phyloP scores from a whole-genome alignment of 176 grass and related monocot genomes.

The Chloris gayana region DNA sequence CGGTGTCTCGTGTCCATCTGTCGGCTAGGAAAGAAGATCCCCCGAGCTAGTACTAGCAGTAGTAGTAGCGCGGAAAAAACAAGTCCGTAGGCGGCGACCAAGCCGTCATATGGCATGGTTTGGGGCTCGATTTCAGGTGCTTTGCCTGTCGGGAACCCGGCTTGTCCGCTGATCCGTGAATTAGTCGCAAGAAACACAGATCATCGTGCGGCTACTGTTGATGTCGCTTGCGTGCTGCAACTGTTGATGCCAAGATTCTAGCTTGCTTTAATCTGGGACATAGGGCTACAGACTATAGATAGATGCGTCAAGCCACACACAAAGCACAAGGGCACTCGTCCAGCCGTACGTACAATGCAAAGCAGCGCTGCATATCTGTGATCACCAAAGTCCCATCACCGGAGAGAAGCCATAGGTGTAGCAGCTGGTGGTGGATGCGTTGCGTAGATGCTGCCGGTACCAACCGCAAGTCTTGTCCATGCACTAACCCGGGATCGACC shows the following conservation, averaged over 20 bases:
- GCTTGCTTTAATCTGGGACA: no score
- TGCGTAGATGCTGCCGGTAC: constrained; percentile 7
- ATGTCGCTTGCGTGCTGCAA: background rate
- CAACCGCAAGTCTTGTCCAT: constrained; percentile 31
- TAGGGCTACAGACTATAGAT: background rate
- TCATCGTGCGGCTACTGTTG: background rate
- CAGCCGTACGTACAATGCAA: background rate
- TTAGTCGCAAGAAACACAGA: background rate
- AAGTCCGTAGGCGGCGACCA: constrained; percentile 5
- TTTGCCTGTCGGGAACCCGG: constrained; percentile 37
- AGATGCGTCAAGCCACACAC: no score
- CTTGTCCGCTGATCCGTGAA: background rate
- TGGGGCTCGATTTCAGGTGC: constrained; percentile 45
- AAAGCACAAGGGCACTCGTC: background rate
- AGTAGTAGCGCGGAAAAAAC: background rate
- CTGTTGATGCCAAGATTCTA: background rate
- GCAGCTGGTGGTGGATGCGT: background rate
- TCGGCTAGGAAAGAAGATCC: background rate
- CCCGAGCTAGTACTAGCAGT: background rate
- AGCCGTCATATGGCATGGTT: constrained; percentile 17
- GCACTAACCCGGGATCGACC: constrained; percentile 28
- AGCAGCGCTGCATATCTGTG: background rate
- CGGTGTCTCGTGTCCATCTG: constrained; percentile 9
- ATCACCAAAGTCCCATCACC: background rate
- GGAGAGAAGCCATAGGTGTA: background rate